Conservation (phyloP, 768 basidiomycete species). For the Collybia nuda region DNA sequence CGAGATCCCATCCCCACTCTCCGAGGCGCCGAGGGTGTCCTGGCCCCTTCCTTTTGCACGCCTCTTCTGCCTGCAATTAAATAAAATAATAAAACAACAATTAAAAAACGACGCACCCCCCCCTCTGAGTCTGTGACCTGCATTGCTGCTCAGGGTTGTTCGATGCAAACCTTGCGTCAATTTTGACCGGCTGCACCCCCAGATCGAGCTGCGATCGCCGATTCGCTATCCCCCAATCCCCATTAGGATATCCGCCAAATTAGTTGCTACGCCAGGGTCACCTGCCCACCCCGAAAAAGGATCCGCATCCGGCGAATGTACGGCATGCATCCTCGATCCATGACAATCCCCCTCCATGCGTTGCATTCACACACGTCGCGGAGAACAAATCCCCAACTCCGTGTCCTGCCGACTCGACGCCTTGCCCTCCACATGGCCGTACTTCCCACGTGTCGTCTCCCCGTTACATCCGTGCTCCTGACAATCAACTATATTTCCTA, state of each 20-base stretch:
- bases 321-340: constrained; percentile 15
- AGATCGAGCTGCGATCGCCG: constrained; percentile 26
- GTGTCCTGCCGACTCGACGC: background rate
- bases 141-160: constrained; percentile 4
- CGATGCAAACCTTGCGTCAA: constrained; percentile 14
- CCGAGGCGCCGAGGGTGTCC: constrained; percentile 42
- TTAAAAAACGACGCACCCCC: no score
- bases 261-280: constrained; percentile 25
- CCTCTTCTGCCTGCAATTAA: no score
- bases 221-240: constrained; percentile 20
- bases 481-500: background rate
- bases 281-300: constrained; percentile 13
- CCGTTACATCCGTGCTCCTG: background rate
- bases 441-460: constrained; percentile 4
- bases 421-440: background rate
- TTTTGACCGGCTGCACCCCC: constrained; percentile 15
- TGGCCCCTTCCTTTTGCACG: constrained; percentile 6
- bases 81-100: no score
- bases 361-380: constrained; percentile 20
- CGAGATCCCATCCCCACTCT: constrained; percentile 10
- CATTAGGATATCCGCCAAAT: constrained; percentile 24
- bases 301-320: constrained; percentile 23
- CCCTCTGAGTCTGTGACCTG: constrained; percentile 5
- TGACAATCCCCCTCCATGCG: constrained; percentile 10
- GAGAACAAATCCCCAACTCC: constrained; percentile 15